A percentile compares a stretch with the other conserved stretches of the same genome.
phyloP scores from a whole-genome alignment of 75 land plant species.

The Selaginella moellendorffii region DNA sequence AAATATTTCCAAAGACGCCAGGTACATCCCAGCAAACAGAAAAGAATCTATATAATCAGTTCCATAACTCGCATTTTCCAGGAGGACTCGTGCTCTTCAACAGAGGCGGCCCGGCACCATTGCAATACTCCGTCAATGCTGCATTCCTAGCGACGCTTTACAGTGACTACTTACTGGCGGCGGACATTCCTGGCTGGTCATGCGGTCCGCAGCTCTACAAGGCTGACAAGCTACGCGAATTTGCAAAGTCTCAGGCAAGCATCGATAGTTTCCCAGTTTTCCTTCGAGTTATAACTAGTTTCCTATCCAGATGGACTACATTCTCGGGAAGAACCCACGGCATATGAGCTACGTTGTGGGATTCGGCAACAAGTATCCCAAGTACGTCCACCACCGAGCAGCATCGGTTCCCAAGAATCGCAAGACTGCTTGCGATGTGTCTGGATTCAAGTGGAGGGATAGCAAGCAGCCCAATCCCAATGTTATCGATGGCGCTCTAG shows the following conservation, averaged over 20 bases:
- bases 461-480: background rate
- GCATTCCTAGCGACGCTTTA: slow-evolving; percentile 5
- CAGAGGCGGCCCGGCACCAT: background rate
- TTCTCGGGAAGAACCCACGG: slow-evolving; percentile 2
- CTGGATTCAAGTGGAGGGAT: background rate
- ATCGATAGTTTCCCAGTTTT: background rate
- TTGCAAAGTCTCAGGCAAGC: slow-evolving; percentile 57
- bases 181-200: slow-evolving; percentile 1
- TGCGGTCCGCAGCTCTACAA: slow-evolving; percentile 37
- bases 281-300: background rate
- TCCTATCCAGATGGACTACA: slow-evolving; percentile 3
- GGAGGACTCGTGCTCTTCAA: slow-evolving; percentile 3
- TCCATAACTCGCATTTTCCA: too few species aligned
- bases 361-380: slow-evolving; percentile 9
- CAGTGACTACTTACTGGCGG: slow-evolving; percentile 1
- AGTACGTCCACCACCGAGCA: slow-evolving; percentile 7
- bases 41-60: too few species aligned
- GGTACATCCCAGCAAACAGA: too few species aligned
- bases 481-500: slow-evolving; percentile 1
- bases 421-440: background rate
- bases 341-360: slow-evolving; percentile 7
- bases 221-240: slow-evolving; percentile 25
- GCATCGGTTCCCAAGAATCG: background rate
- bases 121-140: slow-evolving; percentile 4
- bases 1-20: slow-evolving; percentile 53